Evolutionary conservation across 306 rosid species (phyloP).

Genomic region (Rubus idaeus): DNA sequence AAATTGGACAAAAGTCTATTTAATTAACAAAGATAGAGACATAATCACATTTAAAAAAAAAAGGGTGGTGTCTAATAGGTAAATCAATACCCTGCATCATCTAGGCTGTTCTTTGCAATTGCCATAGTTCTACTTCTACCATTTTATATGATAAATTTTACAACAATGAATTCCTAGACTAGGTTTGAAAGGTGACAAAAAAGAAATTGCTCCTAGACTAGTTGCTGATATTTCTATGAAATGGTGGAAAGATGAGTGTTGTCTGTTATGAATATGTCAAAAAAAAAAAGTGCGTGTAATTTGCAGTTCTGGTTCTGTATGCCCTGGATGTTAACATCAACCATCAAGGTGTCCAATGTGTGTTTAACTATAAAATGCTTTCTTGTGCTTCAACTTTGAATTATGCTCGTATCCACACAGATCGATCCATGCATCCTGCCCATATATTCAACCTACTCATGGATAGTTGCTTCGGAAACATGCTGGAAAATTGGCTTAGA

Average conservation of each 20-base stretch:
- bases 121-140: neutral
- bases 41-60: too few species aligned
- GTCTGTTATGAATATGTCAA: slow-evolving; percentile 13
- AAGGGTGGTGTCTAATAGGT: too few species aligned
- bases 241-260: neutral
- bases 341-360: neutral
- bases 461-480: neutral
- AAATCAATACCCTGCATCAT: too few species aligned
- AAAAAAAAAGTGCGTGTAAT: neutral
- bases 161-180: neutral
- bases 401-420: neutral
- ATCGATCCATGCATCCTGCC: neutral
- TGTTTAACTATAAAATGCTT: neutral
- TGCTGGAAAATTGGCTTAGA: neutral
- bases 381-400: neutral
- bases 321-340: slow-evolving; percentile 17
- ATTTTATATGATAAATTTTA: neutral
- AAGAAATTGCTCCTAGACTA: neutral
- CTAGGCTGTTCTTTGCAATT: too few species aligned
- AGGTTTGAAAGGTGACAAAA: neutral
- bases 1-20: too few species aligned
- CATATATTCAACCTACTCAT: neutral
- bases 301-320: neutral
- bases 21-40: too few species aligned
- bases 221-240: slow-evolving; percentile 11